Conservation (phyloP, 257 asterid species). For the Linaria vulgaris region DNA sequence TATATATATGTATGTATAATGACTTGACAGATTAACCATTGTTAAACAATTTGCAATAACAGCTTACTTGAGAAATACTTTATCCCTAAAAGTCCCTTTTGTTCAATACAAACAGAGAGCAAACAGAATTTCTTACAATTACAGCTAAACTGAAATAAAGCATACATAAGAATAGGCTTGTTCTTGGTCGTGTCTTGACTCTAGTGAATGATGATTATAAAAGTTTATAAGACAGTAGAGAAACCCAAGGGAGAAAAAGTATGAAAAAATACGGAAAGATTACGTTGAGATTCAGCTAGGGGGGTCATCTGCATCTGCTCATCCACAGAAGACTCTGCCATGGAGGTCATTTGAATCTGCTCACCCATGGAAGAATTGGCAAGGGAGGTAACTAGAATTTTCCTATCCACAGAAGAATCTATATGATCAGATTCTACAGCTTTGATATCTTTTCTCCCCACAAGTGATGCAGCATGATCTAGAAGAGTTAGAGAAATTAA, state of each 20-base stretch:
- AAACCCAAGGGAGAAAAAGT: not conserved
- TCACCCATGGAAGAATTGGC: constrained; percentile 35
- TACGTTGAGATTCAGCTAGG: constrained; percentile 51
- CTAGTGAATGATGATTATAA: not conserved
- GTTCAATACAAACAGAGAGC: constrained; percentile 5
- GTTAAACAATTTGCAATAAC: constrained; percentile 20
- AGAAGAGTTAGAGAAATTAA: constrained; percentile 49
- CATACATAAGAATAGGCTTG: not conserved
- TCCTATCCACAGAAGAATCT: constrained; percentile 35
- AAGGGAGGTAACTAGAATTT: constrained; percentile 27
- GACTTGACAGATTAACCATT: constrained; percentile 12
- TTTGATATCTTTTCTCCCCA: constrained; percentile 40
- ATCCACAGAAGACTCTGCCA: constrained; percentile 16
- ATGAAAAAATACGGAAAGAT: constrained; percentile 23
- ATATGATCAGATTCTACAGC: constrained; percentile 35
- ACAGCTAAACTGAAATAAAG: constrained; percentile 1
- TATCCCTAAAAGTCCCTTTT: too few species aligned
- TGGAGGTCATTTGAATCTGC: constrained; percentile 28
- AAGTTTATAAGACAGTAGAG: not conserved
- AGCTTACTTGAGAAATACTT: not conserved
- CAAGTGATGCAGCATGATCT: constrained; percentile 50
- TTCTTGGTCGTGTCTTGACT: not conserved
- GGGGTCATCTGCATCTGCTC: constrained; percentile 28
- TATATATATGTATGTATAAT: too few species aligned
- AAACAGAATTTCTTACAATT: not conserved